Evolutionary conservation across 345 rosid species (phyloP).

Genomic region (Euphorbia lathyris): DNA sequence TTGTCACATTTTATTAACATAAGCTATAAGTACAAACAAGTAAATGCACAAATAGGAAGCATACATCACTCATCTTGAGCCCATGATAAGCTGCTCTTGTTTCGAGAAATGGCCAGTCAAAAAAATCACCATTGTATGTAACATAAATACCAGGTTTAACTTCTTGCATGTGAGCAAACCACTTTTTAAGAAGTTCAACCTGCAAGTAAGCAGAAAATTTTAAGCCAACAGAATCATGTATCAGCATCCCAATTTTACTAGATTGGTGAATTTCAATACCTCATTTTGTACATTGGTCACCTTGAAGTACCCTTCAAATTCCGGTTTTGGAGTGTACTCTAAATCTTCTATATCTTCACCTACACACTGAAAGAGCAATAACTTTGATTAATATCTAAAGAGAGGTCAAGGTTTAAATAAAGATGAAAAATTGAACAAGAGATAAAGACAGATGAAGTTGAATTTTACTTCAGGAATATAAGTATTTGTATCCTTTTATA

Average conservation of each 20-base stretch:
- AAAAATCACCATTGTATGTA: constrained; percentile 90
- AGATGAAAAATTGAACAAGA: background rate
- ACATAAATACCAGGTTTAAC: constrained; percentile 95
- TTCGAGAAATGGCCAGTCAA: constrained; percentile 98
- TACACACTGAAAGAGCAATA: constrained; percentile 58
- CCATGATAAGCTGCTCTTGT: constrained; percentile 90
- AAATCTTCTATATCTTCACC: constrained; percentile 90
- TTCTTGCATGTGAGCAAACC: constrained; percentile 96
- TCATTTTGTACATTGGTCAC: constrained; percentile 78
- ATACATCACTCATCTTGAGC: constrained; percentile 76
- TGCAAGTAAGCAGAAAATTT: constrained; percentile 36
- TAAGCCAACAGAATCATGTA: constrained; percentile 11
- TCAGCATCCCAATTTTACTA: constrained; percentile 5
- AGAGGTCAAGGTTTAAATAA: constrained; percentile 1
- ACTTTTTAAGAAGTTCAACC: constrained; percentile 70
- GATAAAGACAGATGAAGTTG: background rate
- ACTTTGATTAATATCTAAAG: background rate
- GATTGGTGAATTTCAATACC: constrained; percentile 40
- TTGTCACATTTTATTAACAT: background rate
- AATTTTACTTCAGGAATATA: background rate
- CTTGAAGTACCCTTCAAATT: constrained; percentile 84
- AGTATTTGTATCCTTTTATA: background rate
- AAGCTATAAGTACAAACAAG: background rate
- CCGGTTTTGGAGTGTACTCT: constrained; percentile 97
- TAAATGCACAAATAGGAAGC: constrained; percentile 18